Conservation (phyloP, 768 basidiomycete species). For the Serendipita sp. region DNA sequence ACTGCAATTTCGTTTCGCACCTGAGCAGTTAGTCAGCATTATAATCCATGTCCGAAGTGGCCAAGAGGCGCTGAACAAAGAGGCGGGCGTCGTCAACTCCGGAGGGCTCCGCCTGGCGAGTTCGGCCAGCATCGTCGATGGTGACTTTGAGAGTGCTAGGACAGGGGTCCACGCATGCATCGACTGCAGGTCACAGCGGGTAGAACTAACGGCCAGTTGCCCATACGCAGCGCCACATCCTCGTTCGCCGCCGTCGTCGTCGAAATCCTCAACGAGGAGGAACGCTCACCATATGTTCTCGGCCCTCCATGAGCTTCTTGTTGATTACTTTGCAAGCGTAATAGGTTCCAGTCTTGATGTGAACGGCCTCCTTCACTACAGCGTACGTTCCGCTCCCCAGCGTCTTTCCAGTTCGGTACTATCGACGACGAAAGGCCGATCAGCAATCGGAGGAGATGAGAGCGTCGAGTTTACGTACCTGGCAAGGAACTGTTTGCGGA, state of each 20-base stretch:
- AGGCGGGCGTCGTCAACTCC: neutral
- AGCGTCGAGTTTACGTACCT: neutral
- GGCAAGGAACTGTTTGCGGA: constrained; percentile 5
- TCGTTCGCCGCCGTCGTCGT: too few species aligned
- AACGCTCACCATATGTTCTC: constrained; percentile 82
- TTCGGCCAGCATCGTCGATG: neutral
- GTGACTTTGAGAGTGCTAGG: neutral
- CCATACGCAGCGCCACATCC: too few species aligned
- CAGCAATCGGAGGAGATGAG: neutral
- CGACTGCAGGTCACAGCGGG: too few species aligned
- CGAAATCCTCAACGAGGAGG: neutral
- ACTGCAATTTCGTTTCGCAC: constrained; percentile 96
- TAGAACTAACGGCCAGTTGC: too few species aligned
- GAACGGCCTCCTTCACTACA: constrained; percentile 89
- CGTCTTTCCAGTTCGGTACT: constrained; percentile 82
- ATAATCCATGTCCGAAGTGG: too few species aligned
- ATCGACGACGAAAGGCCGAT: neutral
- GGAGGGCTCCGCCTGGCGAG: neutral
- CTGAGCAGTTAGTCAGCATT: constrained; percentile 26
- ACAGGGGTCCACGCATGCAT: too few species aligned
- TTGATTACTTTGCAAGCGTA: constrained; percentile 99
- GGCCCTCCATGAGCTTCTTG: constrained; percentile 96
- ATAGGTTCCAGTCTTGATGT: constrained; percentile 83
- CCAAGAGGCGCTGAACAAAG: too few species aligned
- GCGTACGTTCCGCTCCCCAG: constrained; percentile 89